phyloP scores from a whole-genome alignment of 805 yeast genomes.

The Sugiyamaella mastotermitis region DNA sequence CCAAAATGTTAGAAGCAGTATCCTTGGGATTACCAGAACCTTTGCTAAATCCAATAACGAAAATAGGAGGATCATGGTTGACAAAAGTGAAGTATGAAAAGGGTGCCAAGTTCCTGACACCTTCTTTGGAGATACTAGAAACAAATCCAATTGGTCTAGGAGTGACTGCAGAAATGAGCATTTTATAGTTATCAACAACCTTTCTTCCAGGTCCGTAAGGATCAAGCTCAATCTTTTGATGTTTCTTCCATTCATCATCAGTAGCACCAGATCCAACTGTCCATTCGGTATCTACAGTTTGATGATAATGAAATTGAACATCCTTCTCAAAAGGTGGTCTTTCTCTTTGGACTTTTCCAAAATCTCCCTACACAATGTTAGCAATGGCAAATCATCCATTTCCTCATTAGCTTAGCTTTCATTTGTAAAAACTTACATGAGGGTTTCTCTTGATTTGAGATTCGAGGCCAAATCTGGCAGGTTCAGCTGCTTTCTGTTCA shows the following conservation, averaged over 20 bases:
- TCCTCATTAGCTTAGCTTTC: neutral
- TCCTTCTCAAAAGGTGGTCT: constrained; percentile 22
- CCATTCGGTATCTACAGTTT: constrained; percentile 36
- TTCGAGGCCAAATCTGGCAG: constrained; percentile 12
- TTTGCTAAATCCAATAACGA: constrained; percentile 43
- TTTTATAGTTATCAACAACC: constrained; percentile 42
- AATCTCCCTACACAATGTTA: no score
- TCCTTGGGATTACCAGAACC: constrained; percentile 41
- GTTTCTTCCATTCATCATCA: constrained; percentile 38
- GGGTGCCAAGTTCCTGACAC: constrained; percentile 51
- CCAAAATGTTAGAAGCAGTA: constrained; percentile 42
- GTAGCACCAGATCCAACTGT: constrained; percentile 43
- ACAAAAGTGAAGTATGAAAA: constrained; percentile 49
- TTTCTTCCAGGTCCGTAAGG: constrained; percentile 39
- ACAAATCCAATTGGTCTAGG: constrained; percentile 61
- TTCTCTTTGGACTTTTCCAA: constrained; percentile 3
- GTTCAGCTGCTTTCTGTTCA: constrained; percentile 5
- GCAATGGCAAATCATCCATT: neutral
- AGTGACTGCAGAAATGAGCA: constrained; percentile 45
- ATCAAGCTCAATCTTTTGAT: constrained; percentile 43
- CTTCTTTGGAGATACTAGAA: constrained; percentile 41
- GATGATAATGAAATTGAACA: constrained; percentile 26
- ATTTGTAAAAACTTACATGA: constrained; percentile 5
- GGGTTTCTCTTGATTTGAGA: constrained; percentile 14
- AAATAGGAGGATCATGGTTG: constrained; percentile 52